Percentiles rank a stretch among this genome's conserved stretches.
Evolutionary conservation across 140 eudicot species (phyloP).

Genomic region (Bidens hawaiensis): DNA sequence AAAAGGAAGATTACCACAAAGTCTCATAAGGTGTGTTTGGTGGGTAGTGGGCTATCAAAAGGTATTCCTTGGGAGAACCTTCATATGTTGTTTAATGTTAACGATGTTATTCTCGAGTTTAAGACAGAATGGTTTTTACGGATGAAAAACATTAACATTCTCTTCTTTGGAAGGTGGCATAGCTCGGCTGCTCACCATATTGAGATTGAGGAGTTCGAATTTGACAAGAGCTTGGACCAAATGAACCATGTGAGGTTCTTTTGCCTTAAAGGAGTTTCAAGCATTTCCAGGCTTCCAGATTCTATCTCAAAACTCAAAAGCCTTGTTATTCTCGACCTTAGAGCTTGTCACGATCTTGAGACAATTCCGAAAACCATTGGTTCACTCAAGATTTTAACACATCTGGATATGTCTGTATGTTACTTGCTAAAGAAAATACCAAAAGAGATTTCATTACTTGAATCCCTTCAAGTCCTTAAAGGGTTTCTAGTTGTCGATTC

Average conservation of each 20-base stretch:
- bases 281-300: constrained; percentile 35
- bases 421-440: constrained; percentile 44
- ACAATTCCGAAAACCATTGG: constrained; percentile 46
- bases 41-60: constrained; percentile 39
- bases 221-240: constrained; percentile 18
- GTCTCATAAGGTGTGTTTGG: constrained; percentile 31
- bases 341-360: constrained; percentile 58
- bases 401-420: constrained; percentile 58
- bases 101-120: constrained; percentile 31
- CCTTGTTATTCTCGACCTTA: constrained; percentile 44
- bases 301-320: constrained; percentile 32
- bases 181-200: constrained; percentile 37
- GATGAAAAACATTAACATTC: constrained; percentile 33
- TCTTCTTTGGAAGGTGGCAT: constrained; percentile 55
- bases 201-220: constrained; percentile 37
- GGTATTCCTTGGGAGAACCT: constrained; percentile 28
- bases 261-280: constrained; percentile 59
- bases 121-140: constrained; percentile 40
- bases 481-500: constrained; percentile 40
- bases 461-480: constrained; percentile 39
- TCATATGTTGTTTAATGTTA: constrained; percentile 38
- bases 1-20: constrained; percentile 10
- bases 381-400: constrained; percentile 38
- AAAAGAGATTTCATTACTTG: constrained; percentile 29
- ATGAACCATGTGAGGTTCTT: constrained; percentile 36